Evolutionary conservation across 139 green algal genomes (phyloP), one percentile per base, ranked within the genome.

Genomic region (Tetradesmus obliquus): DNA sequence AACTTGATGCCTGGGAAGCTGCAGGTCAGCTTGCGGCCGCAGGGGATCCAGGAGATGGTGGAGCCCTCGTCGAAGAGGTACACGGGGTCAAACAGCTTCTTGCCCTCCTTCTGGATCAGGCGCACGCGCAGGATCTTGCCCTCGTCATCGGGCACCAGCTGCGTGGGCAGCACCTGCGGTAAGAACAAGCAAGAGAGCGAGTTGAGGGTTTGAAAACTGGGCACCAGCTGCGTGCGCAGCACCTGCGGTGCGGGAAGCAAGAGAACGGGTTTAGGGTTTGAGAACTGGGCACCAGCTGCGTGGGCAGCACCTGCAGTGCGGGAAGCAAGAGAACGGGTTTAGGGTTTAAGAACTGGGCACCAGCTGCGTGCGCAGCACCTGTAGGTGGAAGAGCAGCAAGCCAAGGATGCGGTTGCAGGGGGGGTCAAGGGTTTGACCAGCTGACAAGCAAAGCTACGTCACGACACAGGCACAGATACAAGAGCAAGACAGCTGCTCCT

Each of bases 61-160:
- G 97, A 99, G 91, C 98, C 98, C 96, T 99, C 98, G 91, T 99
- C 98, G 89, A 99, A 99, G 53, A 99, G 96, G 97, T 99, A 99
- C 45, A 95, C 91, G 74, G 98, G 97, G 94, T 97, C 95, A 89
- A 99, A 99, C 86, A 96, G 91, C 92, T 98, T 94, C 51, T 96
- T 95, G 92, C 96, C 97, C 97, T 99, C 98, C 97, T 99, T 99
- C 98, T 99, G 97, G 97, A 99, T 99, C 92, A 99, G 96, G 93
- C 98, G 97, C 93, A 99, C 98, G 76, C 98, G 96, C 93, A 99
- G 96, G 93, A 99, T 97, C 97, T 99, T 99, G 95, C 97, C 98
- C 96, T 99, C 98, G 91, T 99, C 97, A 91, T 99, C 98, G 22
- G 98, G 98, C 85, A 99, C 98, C 93, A 99, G 97, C 96, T 99